Percentiles rank a stretch among this genome's conserved stretches.
phyloP scores from a whole-genome alignment of 2,329 filamentous ascomycete genomes.

The Claviceps paspali region DNA sequence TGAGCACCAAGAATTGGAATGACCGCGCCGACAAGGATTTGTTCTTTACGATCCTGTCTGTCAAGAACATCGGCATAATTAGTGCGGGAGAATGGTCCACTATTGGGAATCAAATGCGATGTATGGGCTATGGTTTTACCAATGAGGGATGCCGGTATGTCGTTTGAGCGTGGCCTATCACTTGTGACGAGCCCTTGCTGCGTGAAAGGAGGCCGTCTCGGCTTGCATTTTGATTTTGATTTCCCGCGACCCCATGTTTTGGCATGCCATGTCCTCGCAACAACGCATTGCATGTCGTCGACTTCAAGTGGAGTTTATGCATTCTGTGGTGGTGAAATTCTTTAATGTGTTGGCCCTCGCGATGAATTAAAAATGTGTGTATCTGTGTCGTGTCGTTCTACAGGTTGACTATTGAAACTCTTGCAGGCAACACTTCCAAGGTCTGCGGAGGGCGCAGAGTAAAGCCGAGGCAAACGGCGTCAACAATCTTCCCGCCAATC shows the following conservation, averaged over 20 bases:
- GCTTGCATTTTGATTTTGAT: not conserved
- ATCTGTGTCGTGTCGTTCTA: too few relatives aligned
- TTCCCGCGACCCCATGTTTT: not conserved
- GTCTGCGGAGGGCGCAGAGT: constrained; percentile 38
- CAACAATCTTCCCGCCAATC: constrained; percentile 13
- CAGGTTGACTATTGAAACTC: not conserved
- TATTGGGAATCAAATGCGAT: constrained; percentile 45
- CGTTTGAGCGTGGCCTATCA: not conserved
- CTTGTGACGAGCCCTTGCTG: not conserved
- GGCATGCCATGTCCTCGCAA: not conserved
- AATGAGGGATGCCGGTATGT: constrained; percentile 50
- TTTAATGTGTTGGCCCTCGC: too few relatives aligned
- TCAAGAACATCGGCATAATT: constrained; percentile 49
- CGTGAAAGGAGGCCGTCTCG: not conserved
- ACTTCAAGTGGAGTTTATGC: constrained; percentile 1
- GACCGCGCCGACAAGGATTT: constrained; percentile 47
- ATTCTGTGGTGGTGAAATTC: too few relatives aligned
- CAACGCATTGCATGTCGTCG: not conserved
- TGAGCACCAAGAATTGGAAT: constrained; percentile 46
- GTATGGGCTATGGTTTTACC: constrained; percentile 44
- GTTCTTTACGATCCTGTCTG: constrained; percentile 46
- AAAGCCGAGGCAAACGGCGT: constrained; percentile 30
- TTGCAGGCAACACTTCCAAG: constrained; percentile 44
- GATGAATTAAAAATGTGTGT: too few relatives aligned
- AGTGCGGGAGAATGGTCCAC: constrained; percentile 47